These are phyloP conservation scores for Protomyces pachydermus DNA, from an alignment of 1,139 yeast species.

Conservation along the genomic window DNA sequence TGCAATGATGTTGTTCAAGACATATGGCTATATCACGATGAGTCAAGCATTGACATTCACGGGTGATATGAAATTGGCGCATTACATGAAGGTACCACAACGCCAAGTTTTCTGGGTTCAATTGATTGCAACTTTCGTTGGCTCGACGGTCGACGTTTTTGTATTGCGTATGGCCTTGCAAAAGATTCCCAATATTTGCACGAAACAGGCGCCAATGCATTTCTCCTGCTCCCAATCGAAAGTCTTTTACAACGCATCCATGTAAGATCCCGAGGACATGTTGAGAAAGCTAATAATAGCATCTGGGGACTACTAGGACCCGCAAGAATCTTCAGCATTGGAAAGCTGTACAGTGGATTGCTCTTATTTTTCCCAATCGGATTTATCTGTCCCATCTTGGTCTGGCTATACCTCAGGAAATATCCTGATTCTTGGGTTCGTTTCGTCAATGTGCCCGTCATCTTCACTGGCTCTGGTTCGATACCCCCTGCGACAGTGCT, in stretches of 20 bases:
- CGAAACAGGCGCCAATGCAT: constrained; percentile 43
- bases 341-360: constrained; percentile 18
- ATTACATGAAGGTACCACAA: constrained; percentile 60
- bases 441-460: constrained; percentile 49
- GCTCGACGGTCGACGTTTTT: constrained; percentile 48
- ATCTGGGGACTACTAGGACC: constrained; percentile 60
- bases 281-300: neutral
- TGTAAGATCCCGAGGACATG: constrained; percentile 30
- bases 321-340: constrained; percentile 43
- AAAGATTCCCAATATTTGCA: constrained; percentile 39
- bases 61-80: constrained; percentile 58
- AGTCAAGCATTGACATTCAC: constrained; percentile 55
- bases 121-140: constrained; percentile 38
- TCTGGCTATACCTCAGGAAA: constrained; percentile 39
- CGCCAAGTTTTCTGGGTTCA: constrained; percentile 56
- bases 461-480: constrained; percentile 49
- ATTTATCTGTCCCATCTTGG: constrained; percentile 44
- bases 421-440: constrained; percentile 37
- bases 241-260: constrained; percentile 49
- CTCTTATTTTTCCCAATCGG: constrained; percentile 53
- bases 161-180: constrained; percentile 52
- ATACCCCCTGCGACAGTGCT: constrained; percentile 55
- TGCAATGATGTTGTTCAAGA: constrained; percentile 58
- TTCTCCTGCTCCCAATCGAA: constrained; percentile 36
- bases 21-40: constrained; percentile 56